phyloP scores from a whole-genome alignment of 179 eudicot genomes.

The Beta macrorhiza region DNA sequence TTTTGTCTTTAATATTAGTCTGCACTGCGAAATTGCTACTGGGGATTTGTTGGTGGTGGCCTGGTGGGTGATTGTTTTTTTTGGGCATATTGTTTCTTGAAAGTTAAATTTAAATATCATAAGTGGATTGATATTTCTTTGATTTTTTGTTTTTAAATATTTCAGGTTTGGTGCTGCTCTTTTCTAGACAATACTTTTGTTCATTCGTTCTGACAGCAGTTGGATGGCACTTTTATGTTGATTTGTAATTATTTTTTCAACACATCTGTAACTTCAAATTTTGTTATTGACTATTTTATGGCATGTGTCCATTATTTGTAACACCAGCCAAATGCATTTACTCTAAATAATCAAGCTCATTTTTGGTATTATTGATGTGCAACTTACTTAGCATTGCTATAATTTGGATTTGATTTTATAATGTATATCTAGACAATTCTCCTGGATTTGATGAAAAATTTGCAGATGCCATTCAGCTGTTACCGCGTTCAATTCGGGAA shows the following conservation, averaged over 20 bases:
- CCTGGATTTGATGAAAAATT: conserved; percentile 41
- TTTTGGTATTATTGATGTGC: conserved; percentile 21
- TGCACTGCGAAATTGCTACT: background rate
- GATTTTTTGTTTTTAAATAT: conserved; percentile 27
- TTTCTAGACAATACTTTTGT: conserved; percentile 34
- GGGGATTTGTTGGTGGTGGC: background rate
- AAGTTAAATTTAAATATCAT: conserved; percentile 13
- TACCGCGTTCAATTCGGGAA: conserved; percentile 12
- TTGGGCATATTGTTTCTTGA: background rate
- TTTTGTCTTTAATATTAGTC: no score
- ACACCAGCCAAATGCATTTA: conserved; percentile 26
- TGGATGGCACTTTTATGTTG: conserved; percentile 33
- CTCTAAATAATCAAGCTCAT: conserved; percentile 23
- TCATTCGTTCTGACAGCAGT: conserved; percentile 39
- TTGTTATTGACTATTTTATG: conserved; percentile 25
- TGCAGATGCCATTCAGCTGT: conserved; percentile 44
- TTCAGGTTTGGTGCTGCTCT: conserved; percentile 53
- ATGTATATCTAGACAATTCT: conserved; percentile 38
- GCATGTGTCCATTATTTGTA: conserved; percentile 30
- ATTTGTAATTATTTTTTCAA: conserved; percentile 49
- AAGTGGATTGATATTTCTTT: conserved; percentile 23
- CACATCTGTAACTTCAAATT: conserved; percentile 47
- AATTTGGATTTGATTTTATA: conserved; percentile 23
- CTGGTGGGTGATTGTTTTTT: background rate
- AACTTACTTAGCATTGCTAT: conserved; percentile 17